A percentile compares a stretch with the other conserved stretches of the same genome.
Conservation (phyloP, 257 asterid species). For the Solanum sitiens region DNA sequence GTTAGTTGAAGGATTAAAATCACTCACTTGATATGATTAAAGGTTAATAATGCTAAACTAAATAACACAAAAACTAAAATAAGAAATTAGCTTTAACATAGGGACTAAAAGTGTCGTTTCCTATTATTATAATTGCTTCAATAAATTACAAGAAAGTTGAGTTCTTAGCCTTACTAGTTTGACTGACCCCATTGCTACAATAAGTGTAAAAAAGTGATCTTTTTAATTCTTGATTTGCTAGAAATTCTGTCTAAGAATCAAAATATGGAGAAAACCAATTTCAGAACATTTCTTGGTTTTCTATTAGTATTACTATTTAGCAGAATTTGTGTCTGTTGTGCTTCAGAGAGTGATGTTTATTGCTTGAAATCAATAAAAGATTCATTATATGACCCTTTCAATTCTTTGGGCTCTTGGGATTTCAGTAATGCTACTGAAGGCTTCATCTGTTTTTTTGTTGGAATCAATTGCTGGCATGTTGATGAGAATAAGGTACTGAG, state of each 20-base stretch:
- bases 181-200: background rate
- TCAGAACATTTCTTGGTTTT: background rate
- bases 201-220: background rate
- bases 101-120: no score
- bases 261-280: background rate
- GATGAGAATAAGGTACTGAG: background rate
- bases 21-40: no score
- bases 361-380: background rate
- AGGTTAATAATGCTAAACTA: no score
- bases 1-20: no score
- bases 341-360: background rate
- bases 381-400: background rate
- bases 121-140: no score
- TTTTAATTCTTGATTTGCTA: background rate
- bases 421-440: background rate
- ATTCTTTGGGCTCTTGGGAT: rapidly evolving
- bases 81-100: no score
- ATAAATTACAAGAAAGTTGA: background rate
- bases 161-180: background rate
- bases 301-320: background rate
- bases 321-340: background rate
- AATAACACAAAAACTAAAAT: no score
- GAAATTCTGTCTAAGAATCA: background rate
- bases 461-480: background rate
- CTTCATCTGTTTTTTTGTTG: no score